Evolutionary conservation across 495 filamentous ascomycete species (phyloP).

Genomic region (Tetracladium setigerum): DNA sequence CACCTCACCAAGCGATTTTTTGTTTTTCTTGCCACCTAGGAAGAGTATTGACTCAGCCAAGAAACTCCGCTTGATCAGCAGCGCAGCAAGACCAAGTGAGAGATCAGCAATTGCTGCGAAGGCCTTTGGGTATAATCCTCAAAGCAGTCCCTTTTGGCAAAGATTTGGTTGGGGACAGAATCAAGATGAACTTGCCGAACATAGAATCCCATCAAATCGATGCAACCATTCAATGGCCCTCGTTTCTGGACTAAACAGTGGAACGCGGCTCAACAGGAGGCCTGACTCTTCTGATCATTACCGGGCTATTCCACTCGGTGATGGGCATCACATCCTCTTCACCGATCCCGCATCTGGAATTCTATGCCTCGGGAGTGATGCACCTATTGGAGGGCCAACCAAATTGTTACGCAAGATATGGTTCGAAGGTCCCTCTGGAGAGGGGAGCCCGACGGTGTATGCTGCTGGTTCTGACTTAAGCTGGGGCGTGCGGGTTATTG

Average conservation of each 20-base stretch:
- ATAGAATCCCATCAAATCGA: too few species aligned
- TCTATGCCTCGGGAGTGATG: constrained; percentile 61
- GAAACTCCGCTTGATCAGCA: constrained; percentile 62
- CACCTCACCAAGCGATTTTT: constrained; percentile 54
- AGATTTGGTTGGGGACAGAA: not conserved
- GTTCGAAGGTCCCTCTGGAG: constrained; percentile 29
- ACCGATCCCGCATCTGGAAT: constrained; percentile 52
- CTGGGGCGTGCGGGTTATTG: constrained; percentile 57
- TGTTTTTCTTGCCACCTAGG: constrained; percentile 59
- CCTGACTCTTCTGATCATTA: constrained; percentile 49
- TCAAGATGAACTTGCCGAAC: not conserved
- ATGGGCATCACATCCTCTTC: constrained; percentile 64
- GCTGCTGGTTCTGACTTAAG: constrained; percentile 49
- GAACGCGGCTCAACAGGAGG: constrained; percentile 1
- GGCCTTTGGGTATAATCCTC: constrained; percentile 18
- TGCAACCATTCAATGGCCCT: too few species aligned
- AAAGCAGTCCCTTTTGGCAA: constrained; percentile 15
- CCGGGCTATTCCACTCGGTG: constrained; percentile 59
- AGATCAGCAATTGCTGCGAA: constrained; percentile 14
- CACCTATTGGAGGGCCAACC: constrained; percentile 39
- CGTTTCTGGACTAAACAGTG: not conserved
- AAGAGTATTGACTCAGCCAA: constrained; percentile 42
- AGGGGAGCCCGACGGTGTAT: constrained; percentile 40
- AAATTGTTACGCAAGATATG: constrained; percentile 36
- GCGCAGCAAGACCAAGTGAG: constrained; percentile 17